Conservation (phyloP, 1,284 basidiomycete species). For the Neolentinus lepideus region DNA sequence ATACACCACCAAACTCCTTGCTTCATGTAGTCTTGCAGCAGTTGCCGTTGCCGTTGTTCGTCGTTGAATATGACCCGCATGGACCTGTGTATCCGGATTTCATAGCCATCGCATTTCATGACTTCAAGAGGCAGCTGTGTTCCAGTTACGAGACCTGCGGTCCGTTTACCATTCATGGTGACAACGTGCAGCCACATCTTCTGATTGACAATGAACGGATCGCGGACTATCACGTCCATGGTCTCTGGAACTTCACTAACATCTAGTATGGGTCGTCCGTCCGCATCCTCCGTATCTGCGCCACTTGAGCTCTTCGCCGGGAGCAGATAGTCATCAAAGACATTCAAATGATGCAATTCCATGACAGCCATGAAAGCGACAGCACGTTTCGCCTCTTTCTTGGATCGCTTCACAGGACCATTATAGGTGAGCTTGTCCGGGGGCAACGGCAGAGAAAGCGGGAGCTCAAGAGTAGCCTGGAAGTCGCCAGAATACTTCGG, state of each 20-base stretch:
- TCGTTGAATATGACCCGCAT: conserved; percentile 32
- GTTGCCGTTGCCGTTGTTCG: conserved; percentile 34
- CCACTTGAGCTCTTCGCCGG: conserved; percentile 40
- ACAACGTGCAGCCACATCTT: conserved; percentile 57
- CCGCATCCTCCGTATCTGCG: conserved; percentile 42
- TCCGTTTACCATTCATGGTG: conserved; percentile 36
- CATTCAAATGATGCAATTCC: conserved; percentile 55
- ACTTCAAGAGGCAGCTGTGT: conserved; percentile 41
- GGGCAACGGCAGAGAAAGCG: conserved; percentile 57
- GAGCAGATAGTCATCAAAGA: conserved; percentile 75
- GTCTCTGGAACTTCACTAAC: conserved; percentile 39
- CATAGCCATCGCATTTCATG: conserved; percentile 26
- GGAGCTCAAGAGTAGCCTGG: conserved; percentile 50
- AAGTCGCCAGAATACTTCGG: conserved; percentile 63
- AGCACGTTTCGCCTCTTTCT: conserved; percentile 74
- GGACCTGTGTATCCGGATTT: conserved; percentile 31
- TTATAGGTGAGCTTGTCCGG: conserved; percentile 41
- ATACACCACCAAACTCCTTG: conserved; percentile 57
- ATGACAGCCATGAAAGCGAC: conserved; percentile 73
- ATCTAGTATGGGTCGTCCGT: conserved; percentile 36
- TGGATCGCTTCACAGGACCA: conserved; percentile 54
- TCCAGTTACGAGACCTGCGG: conserved; percentile 58
- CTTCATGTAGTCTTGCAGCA: conserved; percentile 58
- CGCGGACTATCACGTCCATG: conserved; percentile 47
- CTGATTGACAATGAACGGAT: conserved; percentile 57